These are phyloP conservation scores for Lasiodiplodia hormozganensis DNA, from an alignment of 2,329 filamentous ascomycete species.

Conservation along the genomic window DNA sequence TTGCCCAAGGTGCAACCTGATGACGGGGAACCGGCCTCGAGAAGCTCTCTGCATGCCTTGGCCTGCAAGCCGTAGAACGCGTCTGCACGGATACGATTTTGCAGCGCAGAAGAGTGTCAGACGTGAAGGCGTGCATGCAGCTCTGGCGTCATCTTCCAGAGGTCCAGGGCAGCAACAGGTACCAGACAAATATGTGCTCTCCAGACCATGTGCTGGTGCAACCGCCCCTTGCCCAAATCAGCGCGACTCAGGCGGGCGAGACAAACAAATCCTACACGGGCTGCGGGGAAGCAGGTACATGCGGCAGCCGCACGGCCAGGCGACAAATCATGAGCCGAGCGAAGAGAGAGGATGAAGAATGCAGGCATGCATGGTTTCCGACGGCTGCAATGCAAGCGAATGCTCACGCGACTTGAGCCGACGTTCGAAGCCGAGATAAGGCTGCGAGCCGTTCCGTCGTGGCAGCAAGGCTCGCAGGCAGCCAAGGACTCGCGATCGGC, in stretches of 20 bases:
- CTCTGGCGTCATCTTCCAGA: conserved; percentile 12
- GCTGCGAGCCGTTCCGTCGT: conserved; percentile 27
- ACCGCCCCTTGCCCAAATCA: conserved; percentile 3
- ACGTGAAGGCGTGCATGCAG: conserved; percentile 17
- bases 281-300: conserved; percentile 26
- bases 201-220: conserved; percentile 21
- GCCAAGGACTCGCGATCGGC: conserved; percentile 16
- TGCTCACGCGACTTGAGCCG: conserved; percentile 11
- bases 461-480: conserved; percentile 7
- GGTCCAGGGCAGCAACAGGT: conserved; percentile 9
- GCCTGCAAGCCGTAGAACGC: conserved; percentile 10
- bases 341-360: conserved; percentile 2
- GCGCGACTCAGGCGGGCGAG: conserved; percentile 6
- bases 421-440: conserved; percentile 24
- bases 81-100: conserved; percentile 15
- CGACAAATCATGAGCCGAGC: conserved; percentile 1
- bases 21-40: conserved; percentile 12
- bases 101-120: conserved; percentile 20
- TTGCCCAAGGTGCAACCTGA: conserved; percentile 11
- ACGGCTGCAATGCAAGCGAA: conserved; percentile 22
- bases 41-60: conserved; percentile 9
- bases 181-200: conserved; percentile 20
- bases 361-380: conserved; percentile 17
- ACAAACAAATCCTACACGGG: conserved; percentile 18
- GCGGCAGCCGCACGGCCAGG: neutral